Base-by-base conservation (phyloP, 2,329 filamentous ascomycete species). In the Colletotrichum neosansevieriae region DNA sequence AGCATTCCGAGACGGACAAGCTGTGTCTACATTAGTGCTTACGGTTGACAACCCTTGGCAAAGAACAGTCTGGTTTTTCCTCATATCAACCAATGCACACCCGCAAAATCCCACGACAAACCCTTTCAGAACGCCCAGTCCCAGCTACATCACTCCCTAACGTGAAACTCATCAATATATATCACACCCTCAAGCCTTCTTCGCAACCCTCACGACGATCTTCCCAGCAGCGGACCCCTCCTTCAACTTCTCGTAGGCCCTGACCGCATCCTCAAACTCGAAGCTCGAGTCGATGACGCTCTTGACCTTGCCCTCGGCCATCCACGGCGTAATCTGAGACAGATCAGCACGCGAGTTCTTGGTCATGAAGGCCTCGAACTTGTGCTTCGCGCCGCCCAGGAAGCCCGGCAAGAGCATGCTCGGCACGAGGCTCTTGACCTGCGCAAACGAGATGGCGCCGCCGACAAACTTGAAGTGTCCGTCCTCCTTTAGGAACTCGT, bases 141-240 rank as follows among this genome's bases (percentile, higher is more conserved):
- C 29, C 29, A 29, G 29, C 29, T 1, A 29, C 7, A 2, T 29
- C 29, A 29, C 2, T 29, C 29, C 29, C 29, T 5, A 29, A 29
- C 29, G 7, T 29, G 29, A 29, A 29, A 19, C 3, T 4, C 6
- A 29, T 9, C 0, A 13, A 38, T 15, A 24, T 11, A n/a, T 10
- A 12, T 7, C 29, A 29, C 29, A 29, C 29, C 29, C 36, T 65
- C 58, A 71, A 12, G 56, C 58, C 59, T 73, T 70, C 24, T 51
- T 50, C 13, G 63, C 51, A n/a, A 74, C 70, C n/a, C 71, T 67
- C 40, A 82, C 72, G 42, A 91, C 80, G 71, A 92, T 79, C 80
- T 92, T 92, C 0, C 90, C 90, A 58, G 79, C 85, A 4, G 85
- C 81, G n/a, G 86, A 82, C 0, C 86, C 86, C 3, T 83, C 85